Conservation (phyloP, 768 basidiomycete species). For the Grammothele lineata region DNA sequence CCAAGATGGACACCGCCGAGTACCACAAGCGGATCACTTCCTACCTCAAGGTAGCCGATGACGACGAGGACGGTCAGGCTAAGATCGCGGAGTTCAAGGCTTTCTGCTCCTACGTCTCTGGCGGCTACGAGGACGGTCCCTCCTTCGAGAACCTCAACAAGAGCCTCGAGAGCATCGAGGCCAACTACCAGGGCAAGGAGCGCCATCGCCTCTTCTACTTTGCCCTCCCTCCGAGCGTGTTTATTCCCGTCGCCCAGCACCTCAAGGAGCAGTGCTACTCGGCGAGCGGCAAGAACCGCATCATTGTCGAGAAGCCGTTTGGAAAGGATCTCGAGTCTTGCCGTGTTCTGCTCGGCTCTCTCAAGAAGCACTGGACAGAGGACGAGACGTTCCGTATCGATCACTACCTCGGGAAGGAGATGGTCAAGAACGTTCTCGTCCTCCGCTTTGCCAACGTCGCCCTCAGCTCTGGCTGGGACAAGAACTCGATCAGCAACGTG, state of each 20-base stretch:
- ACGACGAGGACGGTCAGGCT: slow-evolving; percentile 50
- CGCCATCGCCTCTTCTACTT: slow-evolving; percentile 93
- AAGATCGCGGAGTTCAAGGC: slow-evolving; percentile 83
- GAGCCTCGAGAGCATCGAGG: slow-evolving; percentile 76
- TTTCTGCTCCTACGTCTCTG: slow-evolving; percentile 76
- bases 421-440: slow-evolving; percentile 98
- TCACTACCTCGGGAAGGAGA: slow-evolving; percentile 99
- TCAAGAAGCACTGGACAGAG: slow-evolving; percentile 90
- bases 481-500: slow-evolving; percentile 92
- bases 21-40: slow-evolving; percentile 81
- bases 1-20: slow-evolving; percentile 85
- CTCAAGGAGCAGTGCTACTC: slow-evolving; percentile 79
- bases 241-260: slow-evolving; percentile 82
- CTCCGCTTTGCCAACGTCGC: slow-evolving; percentile 94
- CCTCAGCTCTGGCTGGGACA: slow-evolving; percentile 88
- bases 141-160: slow-evolving; percentile 76
- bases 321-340: slow-evolving; percentile 91
- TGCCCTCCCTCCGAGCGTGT: slow-evolving; percentile 95
- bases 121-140: slow-evolving; percentile 81
- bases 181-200: slow-evolving; percentile 54
- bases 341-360: slow-evolving; percentile 65
- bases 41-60: slow-evolving; percentile 78
- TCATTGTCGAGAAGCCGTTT: slow-evolving; percentile 98
- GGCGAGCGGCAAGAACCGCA: slow-evolving; percentile 72
- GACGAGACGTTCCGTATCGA: slow-evolving; percentile 99